Evolutionary conservation across 2,329 filamentous ascomycete species (phyloP), one percentile per base, ranked within the genome.

Genomic region (Talaromyces sp.): DNA sequence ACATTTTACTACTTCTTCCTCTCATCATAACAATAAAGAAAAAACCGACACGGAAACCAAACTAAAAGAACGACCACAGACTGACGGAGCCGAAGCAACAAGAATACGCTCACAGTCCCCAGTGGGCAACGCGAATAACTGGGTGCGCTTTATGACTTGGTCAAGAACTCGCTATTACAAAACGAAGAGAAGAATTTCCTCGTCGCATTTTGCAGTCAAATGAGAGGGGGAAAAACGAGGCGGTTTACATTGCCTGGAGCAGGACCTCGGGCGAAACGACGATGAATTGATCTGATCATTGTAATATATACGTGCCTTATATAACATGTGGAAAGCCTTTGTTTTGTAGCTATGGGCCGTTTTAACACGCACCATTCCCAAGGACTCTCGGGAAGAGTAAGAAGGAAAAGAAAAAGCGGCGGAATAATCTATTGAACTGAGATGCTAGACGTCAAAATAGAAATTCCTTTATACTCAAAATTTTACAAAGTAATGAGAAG

Each of bases 131-230:
- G 71, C 70, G 58, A 74, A 71, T 60, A 72, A 76, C 24, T 85
- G 82, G 82, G 74, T 83, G 61, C 74, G 80, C 26, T 84, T 85
- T 67, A 72, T 84, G 58, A 82, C 82, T 1, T 85, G 83, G 83
- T 73, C 84, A 62, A 78, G 80, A 67, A 85, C 82, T 32, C 75
- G 82, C 61, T 69, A 85, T 60, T 78, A 84, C 64, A 81, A 82
- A 64, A 75, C 83, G 61, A 74, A 76, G 46, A 73, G 73, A 58
- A 75, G 68, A 59, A 62, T 75, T 21, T 68, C 68, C 9, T 27
- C 56, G 71, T 52, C 49, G 49, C 24, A 26, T 52, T 52, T 52
- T 29, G 27, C 49, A 52, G 26, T 52, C 26, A 52, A 31, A n/a
- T 52, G 11, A n/a, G n/a, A n/a, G n/a, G n/a, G n/a, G n/a, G n/a